Evolutionary conservation across 2,329 filamentous ascomycete genomes (phyloP), one percentile per base, ranked within the genome.

Genomic region (Trichoderma atrobrunneum): DNA sequence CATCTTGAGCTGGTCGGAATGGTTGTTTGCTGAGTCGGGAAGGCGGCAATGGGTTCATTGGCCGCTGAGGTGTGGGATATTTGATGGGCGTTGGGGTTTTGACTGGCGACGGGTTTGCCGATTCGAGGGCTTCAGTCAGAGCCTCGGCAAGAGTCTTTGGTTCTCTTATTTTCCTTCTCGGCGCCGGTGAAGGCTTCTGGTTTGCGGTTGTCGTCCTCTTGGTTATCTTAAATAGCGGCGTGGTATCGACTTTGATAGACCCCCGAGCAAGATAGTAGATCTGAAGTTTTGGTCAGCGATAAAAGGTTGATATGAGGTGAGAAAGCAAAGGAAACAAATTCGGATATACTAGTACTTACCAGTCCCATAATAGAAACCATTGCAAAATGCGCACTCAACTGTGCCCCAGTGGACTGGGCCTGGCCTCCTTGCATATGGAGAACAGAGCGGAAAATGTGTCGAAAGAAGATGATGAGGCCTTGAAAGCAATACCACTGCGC

Each of bases 401-500:
- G 84, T 1, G 84, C 82, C n/a, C 79, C 81, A 5, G 80, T 77
- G 3, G 82, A 81, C 8, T 82, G 76, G 1, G 79, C 79, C 26
- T 81, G 78, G 0, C 82, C 80, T 3, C 80, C 79, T n/a, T 82
- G 79, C 74, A 84, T 79, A 54, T 82, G 80, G 1, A 82, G 74
- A 21, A 86, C 78, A 16, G 79, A 81, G 24, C 84, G 80, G 64
- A 89, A 87, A 18, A 86, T 76, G 56, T 86, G 80, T 48, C 92
- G 87, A 12, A 90, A 80, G 7, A 86, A 78, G 12, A 93, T 78
- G 26, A 90, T 84, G 36, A 91, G 78, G 2, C 86, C 78, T 77
- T 94, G 92, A 73, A 91, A 87, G 1, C 84, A 85, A 77, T 93
- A 93, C 86, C 92, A 92, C 66, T 88, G 85, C 4, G 84, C 82